These are phyloP conservation scores for Beta vulgaris DNA, from an alignment of 148 eudicot genomes.

Conservation along the genomic window DNA sequence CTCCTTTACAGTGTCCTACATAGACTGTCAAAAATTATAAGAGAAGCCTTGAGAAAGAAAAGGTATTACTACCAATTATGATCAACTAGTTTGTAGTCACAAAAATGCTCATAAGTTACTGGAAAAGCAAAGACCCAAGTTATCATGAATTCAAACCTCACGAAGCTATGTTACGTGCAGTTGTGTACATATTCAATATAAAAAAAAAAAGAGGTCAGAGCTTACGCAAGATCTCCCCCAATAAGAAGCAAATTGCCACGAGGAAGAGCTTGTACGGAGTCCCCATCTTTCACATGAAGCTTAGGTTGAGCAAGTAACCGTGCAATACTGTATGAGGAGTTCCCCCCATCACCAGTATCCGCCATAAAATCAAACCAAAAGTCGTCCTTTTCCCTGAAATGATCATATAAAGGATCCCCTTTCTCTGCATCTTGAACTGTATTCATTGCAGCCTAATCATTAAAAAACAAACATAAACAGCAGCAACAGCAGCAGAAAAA, in stretches of 20 bases:
- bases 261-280: slow-evolving; percentile 40
- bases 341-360: slow-evolving; percentile 99
- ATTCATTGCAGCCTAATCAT: slow-evolving; percentile 82
- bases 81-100: neutral
- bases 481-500: too few species aligned
- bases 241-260: slow-evolving; percentile 80
- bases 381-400: slow-evolving; percentile 70
- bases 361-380: slow-evolving; percentile 99
- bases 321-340: slow-evolving; percentile 83
- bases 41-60: neutral
- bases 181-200: neutral
- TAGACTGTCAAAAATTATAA: too few species aligned
- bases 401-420: slow-evolving; percentile 76
- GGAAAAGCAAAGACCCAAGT: neutral
- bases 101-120: neutral
- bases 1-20: neutral
- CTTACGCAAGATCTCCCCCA: slow-evolving; percentile 99
- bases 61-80: neutral
- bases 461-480: slow-evolving; percentile 9
- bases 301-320: slow-evolving; percentile 90
- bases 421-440: slow-evolving; percentile 59
- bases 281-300: slow-evolving; percentile 39
- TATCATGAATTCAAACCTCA: neutral
- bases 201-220: neutral
- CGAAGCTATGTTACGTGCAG: too few species aligned